Evolutionary conservation across 441 rosid genomes (phyloP).

Genomic region (Gossypium davidsonii): DNA sequence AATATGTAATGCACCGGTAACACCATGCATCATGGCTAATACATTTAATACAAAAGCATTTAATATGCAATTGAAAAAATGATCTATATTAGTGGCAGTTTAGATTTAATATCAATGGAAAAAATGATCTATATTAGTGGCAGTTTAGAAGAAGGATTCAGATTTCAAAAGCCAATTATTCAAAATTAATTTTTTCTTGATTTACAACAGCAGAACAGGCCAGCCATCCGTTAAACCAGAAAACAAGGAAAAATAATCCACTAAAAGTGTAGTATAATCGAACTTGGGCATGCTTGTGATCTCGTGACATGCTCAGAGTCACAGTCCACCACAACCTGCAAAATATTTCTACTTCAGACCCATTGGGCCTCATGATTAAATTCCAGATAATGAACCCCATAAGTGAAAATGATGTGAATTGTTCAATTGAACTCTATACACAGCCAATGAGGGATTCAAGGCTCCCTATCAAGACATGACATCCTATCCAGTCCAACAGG

Average conservation of each 20-base stretch:
- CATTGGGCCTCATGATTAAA: background rate
- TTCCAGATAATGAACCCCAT: background rate
- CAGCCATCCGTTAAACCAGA: background rate
- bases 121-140: background rate
- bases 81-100: background rate
- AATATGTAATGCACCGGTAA: background rate
- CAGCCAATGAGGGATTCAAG: background rate
- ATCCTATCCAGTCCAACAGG: background rate
- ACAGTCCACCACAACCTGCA: background rate
- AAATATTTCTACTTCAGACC: background rate
- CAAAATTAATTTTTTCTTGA: background rate
- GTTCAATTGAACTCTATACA: background rate
- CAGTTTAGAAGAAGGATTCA: background rate
- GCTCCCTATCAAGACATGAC: background rate
- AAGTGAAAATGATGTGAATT: background rate
- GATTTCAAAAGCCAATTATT: background rate
- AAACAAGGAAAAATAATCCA: background rate
- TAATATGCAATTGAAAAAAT: background rate
- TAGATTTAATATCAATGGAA: background rate
- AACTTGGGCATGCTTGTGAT: background rate
- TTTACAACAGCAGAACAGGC: background rate
- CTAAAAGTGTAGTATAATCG: background rate
- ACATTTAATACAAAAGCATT: background rate
- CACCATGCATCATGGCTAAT: background rate
- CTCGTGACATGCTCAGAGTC: background rate